Evolutionary conservation across 2,329 filamentous ascomycete genomes (phyloP).

Genomic region (Zymoseptoria brevis): DNA sequence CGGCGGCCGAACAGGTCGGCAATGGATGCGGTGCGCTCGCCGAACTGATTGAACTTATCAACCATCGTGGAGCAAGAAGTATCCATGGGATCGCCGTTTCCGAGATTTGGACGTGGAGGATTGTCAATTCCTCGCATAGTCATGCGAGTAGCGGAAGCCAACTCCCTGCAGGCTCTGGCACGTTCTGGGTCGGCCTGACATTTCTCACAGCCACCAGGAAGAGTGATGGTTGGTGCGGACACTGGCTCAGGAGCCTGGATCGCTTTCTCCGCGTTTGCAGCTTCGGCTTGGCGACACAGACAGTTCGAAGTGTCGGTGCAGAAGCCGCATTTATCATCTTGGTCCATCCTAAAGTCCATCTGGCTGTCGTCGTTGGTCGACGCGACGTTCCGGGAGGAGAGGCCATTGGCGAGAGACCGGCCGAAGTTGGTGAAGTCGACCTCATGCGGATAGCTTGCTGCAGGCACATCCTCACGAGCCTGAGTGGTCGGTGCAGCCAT

Average conservation of each 20-base stretch:
- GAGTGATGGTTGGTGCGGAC: conserved; percentile 4
- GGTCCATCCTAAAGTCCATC: conserved; percentile 15
- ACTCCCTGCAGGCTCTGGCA: conserved; percentile 20
- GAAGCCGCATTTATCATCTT: conserved; percentile 24
- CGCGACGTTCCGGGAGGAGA: conserved; percentile 3
- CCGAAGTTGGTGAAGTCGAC: conserved; percentile 21
- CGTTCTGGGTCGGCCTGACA: conserved; percentile 22
- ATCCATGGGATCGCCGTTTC: conserved; percentile 10
- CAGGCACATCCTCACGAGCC: neutral
- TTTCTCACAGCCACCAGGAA: conserved; percentile 24
- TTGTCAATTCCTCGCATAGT: conserved; percentile 2
- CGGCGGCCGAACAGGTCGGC: conserved; percentile 14
- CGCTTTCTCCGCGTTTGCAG: conserved; percentile 2
- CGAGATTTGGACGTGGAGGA: conserved; percentile 4
- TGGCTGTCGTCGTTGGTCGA: conserved; percentile 14
- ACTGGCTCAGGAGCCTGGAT: conserved; percentile 5
- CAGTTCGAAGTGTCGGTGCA: conserved; percentile 23
- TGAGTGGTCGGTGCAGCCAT: neutral
- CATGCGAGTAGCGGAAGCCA: conserved; percentile 12
- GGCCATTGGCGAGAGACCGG: conserved; percentile 2
- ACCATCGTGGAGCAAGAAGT: conserved; percentile 18
- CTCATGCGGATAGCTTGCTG: conserved; percentile 6
- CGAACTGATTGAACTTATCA: conserved; percentile 17
- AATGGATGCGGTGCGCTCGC: conserved; percentile 16
- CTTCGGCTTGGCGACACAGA: conserved; percentile 16